Percentiles rank a stretch among this genome's conserved stretches.
Evolutionary conservation across 495 filamentous ascomycete species (phyloP).

Genomic region (Elasticomyces elasticus): DNA sequence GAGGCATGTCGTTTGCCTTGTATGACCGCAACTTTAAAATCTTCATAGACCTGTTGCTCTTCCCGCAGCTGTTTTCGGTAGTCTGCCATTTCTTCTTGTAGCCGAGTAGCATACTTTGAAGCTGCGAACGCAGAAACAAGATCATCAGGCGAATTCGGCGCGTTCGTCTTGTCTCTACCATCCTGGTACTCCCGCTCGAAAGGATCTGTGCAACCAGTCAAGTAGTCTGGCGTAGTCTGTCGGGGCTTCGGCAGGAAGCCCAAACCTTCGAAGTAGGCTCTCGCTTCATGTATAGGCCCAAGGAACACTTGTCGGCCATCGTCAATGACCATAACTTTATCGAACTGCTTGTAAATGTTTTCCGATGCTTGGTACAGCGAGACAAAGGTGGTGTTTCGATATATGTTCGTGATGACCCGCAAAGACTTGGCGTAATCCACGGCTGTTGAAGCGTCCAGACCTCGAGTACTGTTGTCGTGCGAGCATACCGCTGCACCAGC

Average conservation of each 20-base stretch:
- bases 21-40: conserved; percentile 64
- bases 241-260: conserved; percentile 71
- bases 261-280: conserved; percentile 69
- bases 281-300: conserved; percentile 58
- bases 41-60: conserved; percentile 56
- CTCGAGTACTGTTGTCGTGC: conserved; percentile 81
- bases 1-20: conserved; percentile 68
- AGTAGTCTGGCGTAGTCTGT: conserved; percentile 76
- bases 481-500: conserved; percentile 61
- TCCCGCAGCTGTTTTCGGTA: conserved; percentile 52
- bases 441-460: conserved; percentile 74
- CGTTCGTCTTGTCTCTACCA: conserved; percentile 49
- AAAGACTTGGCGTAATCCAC: conserved; percentile 66
- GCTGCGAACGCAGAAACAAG: conserved; percentile 59
- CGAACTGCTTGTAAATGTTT: conserved; percentile 75
- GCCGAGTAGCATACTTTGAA: conserved; percentile 45
- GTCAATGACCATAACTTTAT: conserved; percentile 70
- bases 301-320: conserved; percentile 72
- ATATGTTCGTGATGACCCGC: conserved; percentile 66
- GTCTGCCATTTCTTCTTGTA: conserved; percentile 55
- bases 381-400: conserved; percentile 69
- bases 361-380: conserved; percentile 77
- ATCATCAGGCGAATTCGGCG: conserved; percentile 54
- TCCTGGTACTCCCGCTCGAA: conserved; percentile 68
- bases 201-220: conserved; percentile 75